Conservation (phyloP, 2,329 filamentous ascomycete genomes). For the Aspergillus candidus region DNA sequence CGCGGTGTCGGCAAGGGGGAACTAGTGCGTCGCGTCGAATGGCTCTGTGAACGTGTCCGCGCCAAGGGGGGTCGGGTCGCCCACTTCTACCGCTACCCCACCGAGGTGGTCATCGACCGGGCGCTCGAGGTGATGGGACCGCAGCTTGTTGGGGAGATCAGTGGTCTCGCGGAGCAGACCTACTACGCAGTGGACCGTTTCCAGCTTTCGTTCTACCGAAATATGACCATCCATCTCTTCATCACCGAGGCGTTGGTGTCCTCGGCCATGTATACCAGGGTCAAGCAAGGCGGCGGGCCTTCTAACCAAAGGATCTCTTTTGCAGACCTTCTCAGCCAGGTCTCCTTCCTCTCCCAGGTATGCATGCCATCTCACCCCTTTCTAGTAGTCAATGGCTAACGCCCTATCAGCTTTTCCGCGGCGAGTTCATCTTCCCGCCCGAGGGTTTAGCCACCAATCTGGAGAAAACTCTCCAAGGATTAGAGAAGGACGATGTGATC, state of each 20-base stretch:
- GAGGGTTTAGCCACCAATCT: slow-evolving; percentile 77
- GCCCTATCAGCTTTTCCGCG: slow-evolving; percentile 65
- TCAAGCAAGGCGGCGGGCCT: slow-evolving; percentile 86
- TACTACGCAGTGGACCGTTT: slow-evolving; percentile 95
- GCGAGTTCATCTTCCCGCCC: slow-evolving; percentile 93
- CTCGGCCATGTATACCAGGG: slow-evolving; percentile 79
- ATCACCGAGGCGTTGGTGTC: slow-evolving; percentile 89
- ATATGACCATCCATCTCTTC: slow-evolving; percentile 99
- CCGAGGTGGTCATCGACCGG: slow-evolving; percentile 76
- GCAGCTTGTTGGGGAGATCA: slow-evolving; percentile 73
- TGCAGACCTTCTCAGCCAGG: slow-evolving; percentile 66
- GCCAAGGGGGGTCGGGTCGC: slow-evolving; percentile 88
- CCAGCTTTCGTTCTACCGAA: slow-evolving; percentile 95
- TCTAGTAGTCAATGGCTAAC: background rate
- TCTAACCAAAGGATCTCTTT: slow-evolving; percentile 73
- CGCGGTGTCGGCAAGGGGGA: slow-evolving; percentile 86
- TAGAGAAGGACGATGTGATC: slow-evolving; percentile 76
- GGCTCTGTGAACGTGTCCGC: slow-evolving; percentile 75
- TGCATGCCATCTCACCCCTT: slow-evolving; percentile 13
- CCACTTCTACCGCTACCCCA: slow-evolving; percentile 77
- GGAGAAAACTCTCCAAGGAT: slow-evolving; percentile 66
- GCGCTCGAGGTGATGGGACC: slow-evolving; percentile 88
- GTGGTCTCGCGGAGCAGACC: slow-evolving; percentile 79
- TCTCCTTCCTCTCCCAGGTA: slow-evolving; percentile 74
- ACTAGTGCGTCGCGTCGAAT: slow-evolving; percentile 78